A percentile compares a stretch with the other conserved stretches of the same genome.
These are phyloP conservation scores for Fraxinus baroniana DNA, from an alignment of 305 asterid species.

Conservation along the genomic window DNA sequence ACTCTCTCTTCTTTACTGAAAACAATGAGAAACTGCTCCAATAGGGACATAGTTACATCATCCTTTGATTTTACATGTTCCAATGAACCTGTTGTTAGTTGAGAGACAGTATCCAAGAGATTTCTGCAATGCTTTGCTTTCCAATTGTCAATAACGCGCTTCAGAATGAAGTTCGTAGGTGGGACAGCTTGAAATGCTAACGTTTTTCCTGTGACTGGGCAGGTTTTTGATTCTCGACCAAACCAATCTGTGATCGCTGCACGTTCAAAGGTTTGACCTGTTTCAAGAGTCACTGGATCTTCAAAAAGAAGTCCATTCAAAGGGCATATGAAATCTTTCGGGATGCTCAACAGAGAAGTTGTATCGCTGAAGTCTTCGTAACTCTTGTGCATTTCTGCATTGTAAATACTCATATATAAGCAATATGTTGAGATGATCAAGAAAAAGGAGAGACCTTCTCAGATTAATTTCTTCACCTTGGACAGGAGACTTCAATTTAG, in stretches of 20 bases:
- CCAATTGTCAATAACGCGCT: conserved; percentile 64
- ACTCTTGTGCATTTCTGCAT: conserved; percentile 37
- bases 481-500: conserved; percentile 26
- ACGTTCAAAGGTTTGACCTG: conserved; percentile 73
- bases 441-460: not conserved
- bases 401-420: conserved; percentile 13
- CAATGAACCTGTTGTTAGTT: conserved; percentile 20
- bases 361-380: conserved; percentile 21
- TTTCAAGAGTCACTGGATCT: conserved; percentile 78
- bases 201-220: conserved; percentile 60
- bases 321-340: conserved; percentile 64
- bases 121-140: conserved; percentile 42
- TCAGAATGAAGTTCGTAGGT: conserved; percentile 54
- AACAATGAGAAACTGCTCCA: conserved; percentile 48
- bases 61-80: conserved; percentile 28
- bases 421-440: not conserved
- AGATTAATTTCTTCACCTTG: conserved; percentile 32
- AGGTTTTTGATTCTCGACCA: conserved; percentile 44
- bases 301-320: conserved; percentile 56
- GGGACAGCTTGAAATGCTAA: conserved; percentile 52
- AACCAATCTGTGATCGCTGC: conserved; percentile 62
- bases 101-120: conserved; percentile 42
- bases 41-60: conserved; percentile 32
- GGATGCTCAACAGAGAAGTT: conserved; percentile 37
- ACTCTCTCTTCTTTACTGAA: conserved; percentile 47